Conservation (phyloP, 75 land plant species). For the Cupressus sempervirens region DNA sequence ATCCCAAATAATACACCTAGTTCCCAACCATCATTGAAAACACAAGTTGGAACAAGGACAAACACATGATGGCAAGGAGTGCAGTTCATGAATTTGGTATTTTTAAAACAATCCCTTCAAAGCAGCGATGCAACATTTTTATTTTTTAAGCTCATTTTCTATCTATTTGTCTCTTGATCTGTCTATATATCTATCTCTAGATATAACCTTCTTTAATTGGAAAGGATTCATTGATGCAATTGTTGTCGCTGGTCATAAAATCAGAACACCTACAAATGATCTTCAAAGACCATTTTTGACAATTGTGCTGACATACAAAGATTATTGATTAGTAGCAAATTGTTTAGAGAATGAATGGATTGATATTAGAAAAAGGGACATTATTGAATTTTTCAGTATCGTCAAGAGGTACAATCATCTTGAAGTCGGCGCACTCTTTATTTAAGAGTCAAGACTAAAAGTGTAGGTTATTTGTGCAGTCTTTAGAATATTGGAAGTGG, state of each 20-base stretch:
- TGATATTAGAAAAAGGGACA: too few species aligned
- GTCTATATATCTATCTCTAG: too few species aligned
- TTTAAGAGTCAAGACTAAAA: not conserved
- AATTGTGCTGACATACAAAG: too few species aligned
- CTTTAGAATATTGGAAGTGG: not conserved
- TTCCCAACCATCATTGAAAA: not conserved
- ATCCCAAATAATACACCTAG: not conserved
- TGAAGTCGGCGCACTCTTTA: not conserved
- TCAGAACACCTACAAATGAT: not conserved
- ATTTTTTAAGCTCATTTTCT: too few species aligned
- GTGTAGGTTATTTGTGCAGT: too few species aligned
- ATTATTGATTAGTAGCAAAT: not conserved
- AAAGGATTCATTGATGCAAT: not conserved
- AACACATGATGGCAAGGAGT: not conserved
- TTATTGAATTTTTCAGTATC: not conserved
- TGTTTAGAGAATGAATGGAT: not conserved
- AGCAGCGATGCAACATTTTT: not conserved
- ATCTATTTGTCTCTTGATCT: too few species aligned
- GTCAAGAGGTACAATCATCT: not conserved
- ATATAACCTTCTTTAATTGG: not conserved
- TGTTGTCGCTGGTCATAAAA: not conserved
- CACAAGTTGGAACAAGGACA: not conserved
- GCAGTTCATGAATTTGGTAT: not conserved
- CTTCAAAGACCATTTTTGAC: not conserved
- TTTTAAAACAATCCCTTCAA: not conserved